phyloP scores from a whole-genome alignment of 1,284 basidiomycete genomes.

The Naganishia sp. region DNA sequence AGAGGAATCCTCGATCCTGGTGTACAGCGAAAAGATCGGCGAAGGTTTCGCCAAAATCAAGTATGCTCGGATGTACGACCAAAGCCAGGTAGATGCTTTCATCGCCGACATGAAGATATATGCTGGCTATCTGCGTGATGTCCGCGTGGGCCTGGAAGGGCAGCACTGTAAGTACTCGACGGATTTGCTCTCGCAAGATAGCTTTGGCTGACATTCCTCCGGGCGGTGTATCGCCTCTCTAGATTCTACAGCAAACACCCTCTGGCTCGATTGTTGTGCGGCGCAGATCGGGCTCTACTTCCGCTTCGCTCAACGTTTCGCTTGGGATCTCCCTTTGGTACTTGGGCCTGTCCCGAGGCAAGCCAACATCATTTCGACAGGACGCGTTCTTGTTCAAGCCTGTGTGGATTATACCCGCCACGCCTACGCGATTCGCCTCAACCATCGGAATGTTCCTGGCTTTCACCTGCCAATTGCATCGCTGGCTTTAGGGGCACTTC shows the following conservation, averaged over 20 bases:
- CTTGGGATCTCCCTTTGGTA: slow-evolving; percentile 7
- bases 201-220: not conserved
- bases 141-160: not conserved
- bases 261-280: slow-evolving; percentile 15
- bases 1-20: slow-evolving; percentile 11
- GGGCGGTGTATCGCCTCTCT: not conserved
- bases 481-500: slow-evolving; percentile 6
- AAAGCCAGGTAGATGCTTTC: slow-evolving; percentile 7
- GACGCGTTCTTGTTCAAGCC: slow-evolving; percentile 11
- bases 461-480: slow-evolving; percentile 13
- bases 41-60: slow-evolving; percentile 4
- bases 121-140: not conserved
- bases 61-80: slow-evolving; percentile 20
- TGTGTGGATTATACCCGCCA: not conserved
- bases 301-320: slow-evolving; percentile 10
- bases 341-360: slow-evolving; percentile 4
- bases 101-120: slow-evolving; percentile 8
- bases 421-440: not conserved
- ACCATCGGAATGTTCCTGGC: slow-evolving; percentile 8
- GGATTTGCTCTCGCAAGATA: not conserved
- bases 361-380: slow-evolving; percentile 4
- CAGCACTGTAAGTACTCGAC: not conserved
- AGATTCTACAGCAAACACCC: not conserved
- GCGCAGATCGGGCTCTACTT: slow-evolving; percentile 19
- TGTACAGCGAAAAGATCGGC: not conserved